These are phyloP conservation scores for Tubosaeta sp. DNA, from an alignment of 768 basidiomycete genomes.

Conservation along the genomic window DNA sequence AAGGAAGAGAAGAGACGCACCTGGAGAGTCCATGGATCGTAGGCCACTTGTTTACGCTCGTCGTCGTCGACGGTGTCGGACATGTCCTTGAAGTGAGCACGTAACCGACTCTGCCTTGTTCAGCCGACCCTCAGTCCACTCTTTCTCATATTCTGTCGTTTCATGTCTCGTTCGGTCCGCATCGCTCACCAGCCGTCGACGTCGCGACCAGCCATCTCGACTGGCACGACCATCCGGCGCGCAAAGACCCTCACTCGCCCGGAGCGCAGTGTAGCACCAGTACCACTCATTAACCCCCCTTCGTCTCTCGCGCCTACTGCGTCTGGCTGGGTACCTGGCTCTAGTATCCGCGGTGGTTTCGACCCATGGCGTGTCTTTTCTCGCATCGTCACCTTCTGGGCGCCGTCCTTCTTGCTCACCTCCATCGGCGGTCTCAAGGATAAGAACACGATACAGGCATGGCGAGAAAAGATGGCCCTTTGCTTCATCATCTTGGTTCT, in stretches of 20 bases:
- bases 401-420: slow-evolving; percentile 70
- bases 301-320: slow-evolving; percentile 37
- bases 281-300: slow-evolving; percentile 88
- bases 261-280: slow-evolving; percentile 90
- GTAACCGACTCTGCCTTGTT: background rate
- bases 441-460: slow-evolving; percentile 76
- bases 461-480: slow-evolving; percentile 95
- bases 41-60: too few relatives aligned
- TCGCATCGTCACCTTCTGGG: slow-evolving; percentile 84
- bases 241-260: slow-evolving; percentile 97
- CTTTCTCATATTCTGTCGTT: background rate
- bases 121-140: background rate
- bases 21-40: slow-evolving; percentile 22
- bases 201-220: slow-evolving; percentile 44
- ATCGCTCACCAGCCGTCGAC: slow-evolving; percentile 32
- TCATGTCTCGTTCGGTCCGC: slow-evolving; percentile 25
- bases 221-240: slow-evolving; percentile 65
- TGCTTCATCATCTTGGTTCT: slow-evolving; percentile 82
- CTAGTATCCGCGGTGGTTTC: slow-evolving; percentile 29
- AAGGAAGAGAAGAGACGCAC: slow-evolving; percentile 2
- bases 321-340: slow-evolving; percentile 34
- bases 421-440: slow-evolving; percentile 80
- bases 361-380: slow-evolving; percentile 82
- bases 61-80: too few relatives aligned
- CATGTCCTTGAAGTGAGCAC: slow-evolving; percentile 5